phyloP scores from a whole-genome alignment of 1,139 yeast species.

The Diutina ranongensis region DNA sequence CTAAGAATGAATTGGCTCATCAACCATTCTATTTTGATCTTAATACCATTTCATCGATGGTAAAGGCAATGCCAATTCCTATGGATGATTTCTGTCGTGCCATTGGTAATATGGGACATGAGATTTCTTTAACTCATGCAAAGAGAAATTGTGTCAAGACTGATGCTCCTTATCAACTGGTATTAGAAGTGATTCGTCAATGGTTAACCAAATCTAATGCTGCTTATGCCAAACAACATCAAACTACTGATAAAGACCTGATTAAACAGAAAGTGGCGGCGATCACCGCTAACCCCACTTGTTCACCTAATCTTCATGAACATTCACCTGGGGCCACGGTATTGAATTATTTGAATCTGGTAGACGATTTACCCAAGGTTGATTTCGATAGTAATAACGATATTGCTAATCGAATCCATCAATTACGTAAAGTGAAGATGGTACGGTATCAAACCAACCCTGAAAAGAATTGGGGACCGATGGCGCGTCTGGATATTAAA shows the following conservation, averaged over 20 bases:
- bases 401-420: slow-evolving; percentile 42
- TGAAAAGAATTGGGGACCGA: slow-evolving; percentile 93
- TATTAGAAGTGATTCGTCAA: slow-evolving; percentile 61
- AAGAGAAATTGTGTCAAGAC: slow-evolving; percentile 80
- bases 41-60: slow-evolving; percentile 59
- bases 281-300: slow-evolving; percentile 17
- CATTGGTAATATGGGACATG: slow-evolving; percentile 72
- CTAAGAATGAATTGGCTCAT: slow-evolving; percentile 50
- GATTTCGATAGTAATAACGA: slow-evolving; percentile 39
- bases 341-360: slow-evolving; percentile 18
- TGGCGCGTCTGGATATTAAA: slow-evolving; percentile 38
- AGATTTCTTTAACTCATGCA: slow-evolving; percentile 82
- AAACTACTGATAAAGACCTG: slow-evolving; percentile 10
- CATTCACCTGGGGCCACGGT: slow-evolving; percentile 54
- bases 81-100: slow-evolving; percentile 65
- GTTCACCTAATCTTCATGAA: slow-evolving; percentile 25
- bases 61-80: slow-evolving; percentile 80
- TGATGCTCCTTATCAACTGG: slow-evolving; percentile 70
- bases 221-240: slow-evolving; percentile 12
- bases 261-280: slow-evolving; percentile 14
- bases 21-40: slow-evolving; percentile 77
- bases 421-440: slow-evolving; percentile 62
- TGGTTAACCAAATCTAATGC: slow-evolving; percentile 45
- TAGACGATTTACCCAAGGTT: slow-evolving; percentile 25
- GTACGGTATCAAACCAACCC: slow-evolving; percentile 90